phyloP scores from a whole-genome alignment of 1,139 yeast genomes.

The Magnusiomyces paraingens region DNA sequence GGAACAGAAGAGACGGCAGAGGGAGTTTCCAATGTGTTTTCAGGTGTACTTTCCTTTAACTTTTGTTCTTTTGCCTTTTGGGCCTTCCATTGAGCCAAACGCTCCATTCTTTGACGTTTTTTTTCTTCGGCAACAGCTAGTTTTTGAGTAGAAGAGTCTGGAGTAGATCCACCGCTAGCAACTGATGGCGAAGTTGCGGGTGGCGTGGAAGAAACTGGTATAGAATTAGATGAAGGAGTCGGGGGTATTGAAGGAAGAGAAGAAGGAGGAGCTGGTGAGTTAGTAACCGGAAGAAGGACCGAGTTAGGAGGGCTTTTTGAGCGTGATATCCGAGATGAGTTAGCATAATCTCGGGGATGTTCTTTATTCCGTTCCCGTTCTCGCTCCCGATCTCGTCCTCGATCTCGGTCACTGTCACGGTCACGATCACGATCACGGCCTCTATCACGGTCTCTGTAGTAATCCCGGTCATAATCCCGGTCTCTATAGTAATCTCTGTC shows the following conservation, averaged over 20 bases:
- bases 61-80: slow-evolving; percentile 29
- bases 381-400: slow-evolving; percentile 23
- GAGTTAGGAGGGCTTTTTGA: slow-evolving; percentile 1
- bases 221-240: slow-evolving; percentile 2
- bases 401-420: slow-evolving; percentile 23
- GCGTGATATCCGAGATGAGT: background rate
- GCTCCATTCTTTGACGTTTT: slow-evolving; percentile 32
- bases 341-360: slow-evolving; percentile 2
- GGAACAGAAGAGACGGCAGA: background rate
- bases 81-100: slow-evolving; percentile 36
- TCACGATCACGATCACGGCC: background rate
- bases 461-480: slow-evolving; percentile 16
- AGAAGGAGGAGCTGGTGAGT: too few species aligned
- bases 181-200: slow-evolving; percentile 1
- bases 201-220: background rate
- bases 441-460: slow-evolving; percentile 13
- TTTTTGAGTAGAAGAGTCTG: background rate
- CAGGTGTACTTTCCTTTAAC: slow-evolving; percentile 9
- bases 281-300: too few species aligned
- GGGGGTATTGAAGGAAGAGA: background rate
- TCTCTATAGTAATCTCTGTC: slow-evolving; percentile 10
- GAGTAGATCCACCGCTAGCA: background rate
- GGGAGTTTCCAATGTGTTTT: slow-evolving; percentile 1
- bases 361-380: slow-evolving; percentile 3
- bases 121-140: slow-evolving; percentile 25